A percentile compares a stretch with the other conserved stretches of the same genome.
These are phyloP conservation scores for Histomonas meleagridis DNA, from an alignment of 208 protist genomes.

Conservation along the genomic window DNA sequence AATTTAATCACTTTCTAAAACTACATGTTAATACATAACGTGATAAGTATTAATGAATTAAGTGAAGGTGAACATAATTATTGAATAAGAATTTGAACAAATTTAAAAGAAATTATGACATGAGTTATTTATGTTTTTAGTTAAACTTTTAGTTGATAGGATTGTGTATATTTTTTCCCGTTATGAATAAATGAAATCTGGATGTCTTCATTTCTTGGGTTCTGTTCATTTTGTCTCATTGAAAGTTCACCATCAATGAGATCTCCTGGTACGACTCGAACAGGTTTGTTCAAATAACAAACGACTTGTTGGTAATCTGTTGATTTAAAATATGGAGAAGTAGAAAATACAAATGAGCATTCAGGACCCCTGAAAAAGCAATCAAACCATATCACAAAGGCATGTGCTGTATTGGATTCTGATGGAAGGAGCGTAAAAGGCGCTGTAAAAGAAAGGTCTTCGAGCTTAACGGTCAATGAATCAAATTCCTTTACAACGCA, in stretches of 20 bases:
- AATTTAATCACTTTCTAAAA: too few relatives aligned
- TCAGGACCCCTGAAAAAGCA: conserved; percentile 59
- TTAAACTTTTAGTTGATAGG: neutral
- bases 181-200: neutral
- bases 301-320: conserved; percentile 88
- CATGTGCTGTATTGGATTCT: conserved; percentile 60
- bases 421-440: conserved; percentile 54
- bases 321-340: conserved; percentile 50
- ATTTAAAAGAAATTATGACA: too few relatives aligned
- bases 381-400: conserved; percentile 63
- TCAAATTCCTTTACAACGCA: conserved; percentile 50
- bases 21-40: too few relatives aligned
- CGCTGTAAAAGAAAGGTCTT: conserved; percentile 38
- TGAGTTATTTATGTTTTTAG: neutral
- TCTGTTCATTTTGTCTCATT: conserved; percentile 70
- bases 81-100: too few relatives aligned
- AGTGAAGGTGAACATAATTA: too few relatives aligned
- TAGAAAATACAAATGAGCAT: conserved; percentile 56
- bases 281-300: conserved; percentile 76
- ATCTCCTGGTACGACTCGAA: conserved; percentile 65
- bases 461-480: conserved; percentile 57
- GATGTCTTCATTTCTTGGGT: conserved; percentile 82
- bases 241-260: conserved; percentile 62
- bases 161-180: neutral
- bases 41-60: too few relatives aligned